These are phyloP conservation scores for Chaetomiaceae sp. DNA, from an alignment of 2,329 filamentous ascomycete species.

Conservation along the genomic window DNA sequence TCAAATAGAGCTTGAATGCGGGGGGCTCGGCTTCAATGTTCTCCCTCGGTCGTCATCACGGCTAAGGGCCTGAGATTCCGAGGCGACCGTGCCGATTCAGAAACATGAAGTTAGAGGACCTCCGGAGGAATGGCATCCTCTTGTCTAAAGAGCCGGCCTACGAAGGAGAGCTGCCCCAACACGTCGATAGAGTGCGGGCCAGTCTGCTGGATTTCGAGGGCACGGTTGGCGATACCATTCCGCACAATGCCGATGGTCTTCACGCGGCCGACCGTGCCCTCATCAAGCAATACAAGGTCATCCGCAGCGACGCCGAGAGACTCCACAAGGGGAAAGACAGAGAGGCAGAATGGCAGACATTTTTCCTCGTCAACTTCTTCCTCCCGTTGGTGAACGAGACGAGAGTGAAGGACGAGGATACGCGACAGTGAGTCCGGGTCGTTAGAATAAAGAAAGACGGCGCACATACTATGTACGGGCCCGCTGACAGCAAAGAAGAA, in stretches of 20 bases:
- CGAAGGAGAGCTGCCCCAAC: neutral
- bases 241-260: neutral
- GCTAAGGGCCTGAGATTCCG: neutral
- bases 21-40: too few species aligned
- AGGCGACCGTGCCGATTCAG: neutral
- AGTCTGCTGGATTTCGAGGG: neutral
- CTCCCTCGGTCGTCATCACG: too few species aligned
- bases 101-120: neutral
- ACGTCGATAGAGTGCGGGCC: neutral
- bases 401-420: neutral
- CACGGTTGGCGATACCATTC: neutral
- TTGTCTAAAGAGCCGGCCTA: neutral
- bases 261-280: neutral
- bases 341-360: neutral
- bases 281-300: neutral
- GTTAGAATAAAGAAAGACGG: too few species aligned
- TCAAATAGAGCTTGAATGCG: too few species aligned
- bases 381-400: neutral
- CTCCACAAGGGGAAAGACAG: neutral
- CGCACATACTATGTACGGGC: neutral
- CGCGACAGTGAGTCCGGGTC: neutral
- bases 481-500: neutral
- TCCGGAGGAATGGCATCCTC: neutral
- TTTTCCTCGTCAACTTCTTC: neutral
- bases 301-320: neutral